These are phyloP conservation scores for Hymenoscyphus repandus DNA, from an alignment of 2,329 filamentous ascomycete species.

Conservation along the genomic window DNA sequence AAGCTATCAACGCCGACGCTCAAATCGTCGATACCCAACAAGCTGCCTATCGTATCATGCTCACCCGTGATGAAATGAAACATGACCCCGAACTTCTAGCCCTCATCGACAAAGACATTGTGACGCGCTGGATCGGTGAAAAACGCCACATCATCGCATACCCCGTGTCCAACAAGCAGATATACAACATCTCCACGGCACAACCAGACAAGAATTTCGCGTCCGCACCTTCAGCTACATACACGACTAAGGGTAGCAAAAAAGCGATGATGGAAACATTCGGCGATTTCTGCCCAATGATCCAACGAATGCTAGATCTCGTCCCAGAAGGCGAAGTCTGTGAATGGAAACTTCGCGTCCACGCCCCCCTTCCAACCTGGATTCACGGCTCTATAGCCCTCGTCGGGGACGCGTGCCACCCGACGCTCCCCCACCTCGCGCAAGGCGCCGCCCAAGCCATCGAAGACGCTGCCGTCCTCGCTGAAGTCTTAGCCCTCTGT, in stretches of 20 bases:
- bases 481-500: slow-evolving; percentile 43
- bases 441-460: slow-evolving; percentile 66
- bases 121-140: slow-evolving; percentile 72
- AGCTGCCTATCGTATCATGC: slow-evolving; percentile 75
- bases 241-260: slow-evolving; percentile 60
- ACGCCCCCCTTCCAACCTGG: slow-evolving; percentile 53
- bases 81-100: slow-evolving; percentile 60
- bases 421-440: slow-evolving; percentile 61
- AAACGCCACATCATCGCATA: slow-evolving; percentile 75
- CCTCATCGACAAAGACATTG: slow-evolving; percentile 62
- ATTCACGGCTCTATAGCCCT: slow-evolving; percentile 51
- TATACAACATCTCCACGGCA: slow-evolving; percentile 60
- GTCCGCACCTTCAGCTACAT: slow-evolving; percentile 50
- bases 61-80: slow-evolving; percentile 61
- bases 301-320: slow-evolving; percentile 53
- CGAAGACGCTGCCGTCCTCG: slow-evolving; percentile 59
- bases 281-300: slow-evolving; percentile 53
- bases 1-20: slow-evolving; percentile 36
- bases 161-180: slow-evolving; percentile 60
- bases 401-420: slow-evolving; percentile 61
- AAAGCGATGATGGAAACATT: slow-evolving; percentile 56
- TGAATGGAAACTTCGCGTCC: slow-evolving; percentile 59
- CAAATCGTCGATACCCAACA: slow-evolving; percentile 65
- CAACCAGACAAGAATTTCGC: slow-evolving; percentile 59
- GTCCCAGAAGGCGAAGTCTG: slow-evolving; percentile 58